Conservation (phyloP, 1,284 basidiomycete species). For the Ustilago curta region DNA sequence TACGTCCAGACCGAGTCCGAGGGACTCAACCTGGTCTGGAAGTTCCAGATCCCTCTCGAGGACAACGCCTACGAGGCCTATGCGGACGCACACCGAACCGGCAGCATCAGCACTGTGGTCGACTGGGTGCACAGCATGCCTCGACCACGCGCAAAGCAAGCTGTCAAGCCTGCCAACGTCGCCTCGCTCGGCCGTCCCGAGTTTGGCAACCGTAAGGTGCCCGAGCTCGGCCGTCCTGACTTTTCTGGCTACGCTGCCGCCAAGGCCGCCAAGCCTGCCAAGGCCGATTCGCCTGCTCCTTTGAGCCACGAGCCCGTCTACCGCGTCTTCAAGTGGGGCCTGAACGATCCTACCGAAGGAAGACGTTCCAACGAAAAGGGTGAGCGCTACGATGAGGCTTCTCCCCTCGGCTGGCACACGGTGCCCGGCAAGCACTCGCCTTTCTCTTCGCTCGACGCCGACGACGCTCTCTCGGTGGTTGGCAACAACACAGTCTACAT, state of each 20-base stretch:
- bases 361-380: slow-evolving; percentile 53
- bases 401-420: slow-evolving; percentile 60
- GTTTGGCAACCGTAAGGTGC: slow-evolving; percentile 29
- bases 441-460: slow-evolving; percentile 29
- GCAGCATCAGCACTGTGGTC: slow-evolving; percentile 49
- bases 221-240: slow-evolving; percentile 52
- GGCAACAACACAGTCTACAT: slow-evolving; percentile 48
- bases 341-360: slow-evolving; percentile 62
- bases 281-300: slow-evolving; percentile 5
- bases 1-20: slow-evolving; percentile 53
- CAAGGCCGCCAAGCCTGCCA: slow-evolving; percentile 19
- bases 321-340: slow-evolving; percentile 60
- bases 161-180: slow-evolving; percentile 17
- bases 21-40: slow-evolving; percentile 55
- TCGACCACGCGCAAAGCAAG: slow-evolving; percentile 22
- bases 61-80: slow-evolving; percentile 62
- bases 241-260: slow-evolving; percentile 34
- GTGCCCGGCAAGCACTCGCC: slow-evolving; percentile 48
- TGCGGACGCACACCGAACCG: slow-evolving; percentile 54
- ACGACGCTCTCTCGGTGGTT: slow-evolving; percentile 22
- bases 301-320: slow-evolving; percentile 48
- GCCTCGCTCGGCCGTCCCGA: slow-evolving; percentile 32
- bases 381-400: slow-evolving; percentile 43
- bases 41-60: slow-evolving; percentile 58
- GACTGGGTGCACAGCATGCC: slow-evolving; percentile 62